Evolutionary conservation across 1,284 basidiomycete species (phyloP), one percentile per base, ranked within the genome.

Genomic region (Tylopilus orsonianus): DNA sequence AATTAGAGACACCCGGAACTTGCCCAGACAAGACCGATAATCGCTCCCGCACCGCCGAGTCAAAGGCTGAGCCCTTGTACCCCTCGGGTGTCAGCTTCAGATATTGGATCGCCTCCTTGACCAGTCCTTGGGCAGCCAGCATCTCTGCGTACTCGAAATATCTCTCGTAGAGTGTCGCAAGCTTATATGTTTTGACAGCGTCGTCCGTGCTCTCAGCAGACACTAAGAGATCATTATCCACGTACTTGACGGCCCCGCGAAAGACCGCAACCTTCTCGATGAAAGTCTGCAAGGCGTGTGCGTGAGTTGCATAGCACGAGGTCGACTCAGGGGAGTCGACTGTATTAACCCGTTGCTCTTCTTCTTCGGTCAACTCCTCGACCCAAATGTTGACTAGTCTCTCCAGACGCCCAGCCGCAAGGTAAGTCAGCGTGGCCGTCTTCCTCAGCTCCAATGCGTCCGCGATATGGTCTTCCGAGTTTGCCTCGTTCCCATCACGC

Each of bases 241-340:
- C 78, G 68, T 97, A 99, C 32, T 80, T 81, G 45, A 92, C 91
- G 0, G 96, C 96, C 47, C 83, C 80, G 54, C 91, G 86, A 81
- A 99, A 99, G 34, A 97, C 85, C 1, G 92, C 87, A 35, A 98
- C 93, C 73, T 99, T 99, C 71, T 99, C 96, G 62, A 98, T 83
- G 71, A 99, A 96, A 0, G 88, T 88, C 69, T 98, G 94, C 27
- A 99, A 73, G 1, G 95, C 93, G 41, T 86, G 80, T 0, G 89
- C 93, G 61, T 96, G 94, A 0, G 90, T 87, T 8, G 92, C 85
- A 67, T 95, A 97, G 9, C 75, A 75, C 2, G 89, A 87, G 10
- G 74, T 75, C 43, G 71, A 66, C 20, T 60, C 55, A 5, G 46
- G 40, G 3, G 54, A 49, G 19, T 66, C 58, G 14, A 46, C 3